phyloP scores from a whole-genome alignment of 1,139 yeast genomes.

The Diutina pseudorugosa region DNA sequence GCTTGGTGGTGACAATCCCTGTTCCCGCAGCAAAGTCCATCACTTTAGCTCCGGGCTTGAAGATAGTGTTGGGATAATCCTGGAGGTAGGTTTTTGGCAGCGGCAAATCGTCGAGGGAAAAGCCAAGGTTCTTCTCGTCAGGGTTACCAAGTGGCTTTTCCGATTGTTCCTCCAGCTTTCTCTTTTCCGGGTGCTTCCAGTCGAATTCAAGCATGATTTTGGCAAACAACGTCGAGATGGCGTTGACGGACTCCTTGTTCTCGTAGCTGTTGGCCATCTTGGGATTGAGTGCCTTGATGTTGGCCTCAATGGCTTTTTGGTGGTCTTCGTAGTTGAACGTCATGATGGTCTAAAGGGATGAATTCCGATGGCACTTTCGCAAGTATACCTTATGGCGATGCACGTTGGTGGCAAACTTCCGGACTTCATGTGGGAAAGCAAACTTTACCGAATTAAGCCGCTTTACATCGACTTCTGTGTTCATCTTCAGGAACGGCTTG shows the following conservation, averaged over 20 bases:
- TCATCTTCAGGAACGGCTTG: no score
- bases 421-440: no score
- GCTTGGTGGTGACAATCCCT: conserved; percentile 20
- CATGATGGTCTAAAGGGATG: no score
- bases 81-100: neutral
- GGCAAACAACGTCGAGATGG: conserved; percentile 12
- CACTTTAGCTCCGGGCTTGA: conserved; percentile 10
- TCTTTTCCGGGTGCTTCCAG: conserved; percentile 6
- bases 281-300: conserved; percentile 13
- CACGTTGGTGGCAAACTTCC: no score
- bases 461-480: no score
- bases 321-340: conserved; percentile 6
- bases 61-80: neutral
- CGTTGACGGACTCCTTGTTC: conserved; percentile 10
- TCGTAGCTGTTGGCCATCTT: conserved; percentile 15
- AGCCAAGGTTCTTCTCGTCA: neutral
- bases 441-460: no score
- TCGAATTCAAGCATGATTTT: conserved; percentile 15
- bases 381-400: no score
- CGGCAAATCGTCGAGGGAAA: conserved; percentile 12
- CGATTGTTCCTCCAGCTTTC: conserved; percentile 8
- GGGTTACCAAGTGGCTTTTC: conserved; percentile 7
- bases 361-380: no score
- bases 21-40: conserved; percentile 38
- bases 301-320: conserved; percentile 15